phyloP scores from a whole-genome alignment of 495 filamentous ascomycete genomes.

The Penicillium mononematosum region DNA sequence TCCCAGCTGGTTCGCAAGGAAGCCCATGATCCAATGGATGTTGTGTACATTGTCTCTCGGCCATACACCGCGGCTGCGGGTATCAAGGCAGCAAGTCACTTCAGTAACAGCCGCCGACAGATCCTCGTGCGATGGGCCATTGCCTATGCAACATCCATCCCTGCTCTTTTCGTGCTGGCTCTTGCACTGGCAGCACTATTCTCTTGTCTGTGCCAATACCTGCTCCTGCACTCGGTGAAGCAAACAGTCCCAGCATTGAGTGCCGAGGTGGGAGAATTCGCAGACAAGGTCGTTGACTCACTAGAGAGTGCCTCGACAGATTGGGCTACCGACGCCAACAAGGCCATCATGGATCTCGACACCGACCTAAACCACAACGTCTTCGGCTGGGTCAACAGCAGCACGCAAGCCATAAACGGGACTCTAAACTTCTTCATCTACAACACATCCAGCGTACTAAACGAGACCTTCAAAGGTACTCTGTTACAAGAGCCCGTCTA shows the following conservation, averaged over 20 bases:
- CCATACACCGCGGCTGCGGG: constrained; percentile 70
- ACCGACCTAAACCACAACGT: constrained; percentile 76
- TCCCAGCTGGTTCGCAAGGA: constrained; percentile 63
- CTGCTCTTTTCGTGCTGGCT: constrained; percentile 83
- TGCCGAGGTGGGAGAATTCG: constrained; percentile 75
- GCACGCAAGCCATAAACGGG: constrained; percentile 74
- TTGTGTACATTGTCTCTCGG: constrained; percentile 81
- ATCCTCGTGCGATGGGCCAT: constrained; percentile 78
- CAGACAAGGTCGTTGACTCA: constrained; percentile 69
- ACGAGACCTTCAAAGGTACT: constrained; percentile 76
- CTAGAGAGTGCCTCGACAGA: constrained; percentile 69
- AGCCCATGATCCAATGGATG: constrained; percentile 77
- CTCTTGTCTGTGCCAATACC: constrained; percentile 79
- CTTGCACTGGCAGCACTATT: constrained; percentile 84
- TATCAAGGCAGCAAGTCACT: constrained; percentile 67
- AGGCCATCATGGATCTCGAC: constrained; percentile 64
- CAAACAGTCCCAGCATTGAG: constrained; percentile 74
- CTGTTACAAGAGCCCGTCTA: constrained; percentile 68
- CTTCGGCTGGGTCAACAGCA: constrained; percentile 84
- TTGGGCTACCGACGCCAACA: constrained; percentile 79
- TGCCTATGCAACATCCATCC: constrained; percentile 79
- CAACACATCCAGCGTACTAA: constrained; percentile 67
- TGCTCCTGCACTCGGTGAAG: constrained; percentile 70
- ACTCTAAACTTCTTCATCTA: constrained; percentile 82
- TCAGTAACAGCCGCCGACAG: constrained; percentile 65